phyloP scores from a whole-genome alignment of 164 flowering plant species.

The Tetrastigma voinierianum region DNA sequence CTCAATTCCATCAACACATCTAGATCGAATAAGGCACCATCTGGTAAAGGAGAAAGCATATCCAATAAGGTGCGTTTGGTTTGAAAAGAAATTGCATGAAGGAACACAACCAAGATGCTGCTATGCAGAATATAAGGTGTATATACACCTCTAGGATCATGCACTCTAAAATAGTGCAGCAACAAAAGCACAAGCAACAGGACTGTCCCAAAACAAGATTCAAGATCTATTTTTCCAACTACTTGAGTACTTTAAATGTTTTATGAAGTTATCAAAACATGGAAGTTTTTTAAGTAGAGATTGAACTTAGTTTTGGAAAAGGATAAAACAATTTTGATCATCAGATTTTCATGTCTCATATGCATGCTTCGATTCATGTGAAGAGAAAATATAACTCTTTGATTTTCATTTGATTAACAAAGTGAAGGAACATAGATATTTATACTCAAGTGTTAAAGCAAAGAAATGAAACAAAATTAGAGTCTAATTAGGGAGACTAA shows the following conservation, averaged over 20 bases:
- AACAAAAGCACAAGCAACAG: background rate
- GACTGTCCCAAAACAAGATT: background rate
- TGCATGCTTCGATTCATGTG: no score
- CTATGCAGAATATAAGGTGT: background rate
- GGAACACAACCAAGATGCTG: background rate
- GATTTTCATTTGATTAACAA: no score
- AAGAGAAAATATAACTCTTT: no score
- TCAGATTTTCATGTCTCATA: background rate
- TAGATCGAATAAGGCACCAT: slow-evolving; percentile 1
- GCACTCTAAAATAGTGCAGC: background rate
- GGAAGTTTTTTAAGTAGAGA: background rate
- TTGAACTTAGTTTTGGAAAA: background rate
- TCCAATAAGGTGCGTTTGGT: background rate
- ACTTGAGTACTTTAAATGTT: background rate
- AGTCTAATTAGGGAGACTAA: no score
- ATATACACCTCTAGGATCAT: background rate
- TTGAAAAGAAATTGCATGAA: background rate
- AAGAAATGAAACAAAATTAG: no score
- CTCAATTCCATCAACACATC: background rate
- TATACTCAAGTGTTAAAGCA: no score
- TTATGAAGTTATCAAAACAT: background rate
- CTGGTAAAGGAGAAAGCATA: background rate
- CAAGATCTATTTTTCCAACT: background rate
- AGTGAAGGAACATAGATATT: no score
- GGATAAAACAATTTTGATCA: background rate